Evolutionary conservation across 768 basidiomycete species (phyloP).

Genomic region (Suillus plorans): DNA sequence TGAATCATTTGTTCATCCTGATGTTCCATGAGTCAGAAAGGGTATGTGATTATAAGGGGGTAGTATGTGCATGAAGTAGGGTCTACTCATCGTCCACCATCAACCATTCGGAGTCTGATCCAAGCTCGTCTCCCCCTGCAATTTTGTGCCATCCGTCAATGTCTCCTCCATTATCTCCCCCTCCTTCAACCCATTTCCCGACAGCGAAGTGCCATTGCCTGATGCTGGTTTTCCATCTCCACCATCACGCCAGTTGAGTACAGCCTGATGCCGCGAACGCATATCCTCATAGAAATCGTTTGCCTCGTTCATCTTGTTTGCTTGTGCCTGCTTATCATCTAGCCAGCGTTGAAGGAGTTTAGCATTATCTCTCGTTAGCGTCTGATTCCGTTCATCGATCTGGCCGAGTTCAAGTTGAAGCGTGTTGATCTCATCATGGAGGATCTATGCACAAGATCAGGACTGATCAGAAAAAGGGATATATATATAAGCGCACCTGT

Average conservation of each 20-base stretch:
- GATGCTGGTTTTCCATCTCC: constrained; percentile 32
- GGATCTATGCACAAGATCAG: constrained; percentile 51
- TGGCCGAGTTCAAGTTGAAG: constrained; percentile 89
- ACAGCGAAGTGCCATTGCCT: constrained; percentile 34
- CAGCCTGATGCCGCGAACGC: constrained; percentile 69
- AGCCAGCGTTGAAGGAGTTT: constrained; percentile 95
- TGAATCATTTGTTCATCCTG: background rate
- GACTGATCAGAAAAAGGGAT: constrained; percentile 5
- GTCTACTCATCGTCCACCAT: constrained; percentile 53
- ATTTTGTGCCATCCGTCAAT: constrained; percentile 71
- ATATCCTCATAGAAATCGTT: constrained; percentile 88
- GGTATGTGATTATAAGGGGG: constrained; percentile 23
- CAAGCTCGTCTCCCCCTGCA: constrained; percentile 65
- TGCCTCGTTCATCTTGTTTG: constrained; percentile 93
- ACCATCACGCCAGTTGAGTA: constrained; percentile 55
- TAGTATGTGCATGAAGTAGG: constrained; percentile 4
- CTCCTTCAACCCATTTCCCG: constrained; percentile 45
- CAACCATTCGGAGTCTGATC: constrained; percentile 92
- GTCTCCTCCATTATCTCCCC: constrained; percentile 35
- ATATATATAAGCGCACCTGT: constrained; percentile 52
- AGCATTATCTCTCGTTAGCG: constrained; percentile 90
- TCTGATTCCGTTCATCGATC: constrained; percentile 83
- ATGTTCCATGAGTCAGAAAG: constrained; percentile 3
- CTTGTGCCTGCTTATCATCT: constrained; percentile 90
- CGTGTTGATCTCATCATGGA: constrained; percentile 94